phyloP scores from a whole-genome alignment of 768 basidiomycete genomes.

The Leccinum imitatum region DNA sequence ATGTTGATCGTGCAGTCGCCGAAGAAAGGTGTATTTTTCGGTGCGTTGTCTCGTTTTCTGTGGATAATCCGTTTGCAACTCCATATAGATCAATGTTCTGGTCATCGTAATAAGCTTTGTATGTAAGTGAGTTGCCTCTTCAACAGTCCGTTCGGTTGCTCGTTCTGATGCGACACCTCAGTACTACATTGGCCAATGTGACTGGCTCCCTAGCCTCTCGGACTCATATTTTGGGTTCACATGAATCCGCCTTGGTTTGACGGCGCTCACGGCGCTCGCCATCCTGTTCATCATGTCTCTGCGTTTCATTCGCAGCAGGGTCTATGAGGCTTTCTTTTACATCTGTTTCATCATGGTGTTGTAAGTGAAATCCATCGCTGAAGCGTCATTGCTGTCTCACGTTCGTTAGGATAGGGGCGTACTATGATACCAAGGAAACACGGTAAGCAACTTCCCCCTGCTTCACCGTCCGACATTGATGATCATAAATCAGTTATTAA shows the following conservation, averaged over 20 bases:
- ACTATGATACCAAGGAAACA: constrained; percentile 37
- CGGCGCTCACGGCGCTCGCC: constrained; percentile 40
- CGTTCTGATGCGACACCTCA: not conserved
- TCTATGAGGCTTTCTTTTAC: constrained; percentile 55
- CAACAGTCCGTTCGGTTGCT: not conserved
- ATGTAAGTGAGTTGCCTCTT: constrained; percentile 7
- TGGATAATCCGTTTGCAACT: not conserved
- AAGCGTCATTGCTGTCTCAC: constrained; percentile 5
- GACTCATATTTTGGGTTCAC: not conserved
- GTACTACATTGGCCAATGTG: not conserved
- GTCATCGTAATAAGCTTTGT: not conserved
- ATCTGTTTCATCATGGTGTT: constrained; percentile 44
- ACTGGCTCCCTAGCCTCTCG: constrained; percentile 1
- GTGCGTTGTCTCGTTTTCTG: not conserved
- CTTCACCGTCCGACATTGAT: not conserved
- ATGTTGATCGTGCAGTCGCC: not conserved
- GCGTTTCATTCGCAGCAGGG: constrained; percentile 43
- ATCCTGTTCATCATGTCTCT: constrained; percentile 48
- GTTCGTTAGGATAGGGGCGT: constrained; percentile 33
- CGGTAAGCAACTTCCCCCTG: constrained; percentile 12
- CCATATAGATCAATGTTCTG: not conserved
- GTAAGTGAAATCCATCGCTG: constrained; percentile 27
- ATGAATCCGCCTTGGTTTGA: constrained; percentile 35
- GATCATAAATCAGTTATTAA: constrained; percentile 6
- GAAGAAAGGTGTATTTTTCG: not conserved